Evolutionary conservation across 768 basidiomycete species (phyloP).

Genomic region (Udeniomyces megalosporus): DNA sequence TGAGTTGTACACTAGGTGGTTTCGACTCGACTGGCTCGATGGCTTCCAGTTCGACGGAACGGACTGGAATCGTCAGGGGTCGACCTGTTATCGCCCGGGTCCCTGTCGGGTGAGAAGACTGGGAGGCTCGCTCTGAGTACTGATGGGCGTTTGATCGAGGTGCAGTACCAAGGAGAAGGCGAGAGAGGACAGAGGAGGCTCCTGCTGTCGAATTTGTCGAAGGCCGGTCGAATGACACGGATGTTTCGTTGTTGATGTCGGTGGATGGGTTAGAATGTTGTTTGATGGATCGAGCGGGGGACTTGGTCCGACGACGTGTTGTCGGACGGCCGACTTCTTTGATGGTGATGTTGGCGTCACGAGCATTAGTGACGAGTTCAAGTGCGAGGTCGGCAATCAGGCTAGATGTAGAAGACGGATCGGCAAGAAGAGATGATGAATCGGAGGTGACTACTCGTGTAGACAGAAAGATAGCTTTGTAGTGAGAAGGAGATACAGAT

Average conservation of each 20-base stretch:
- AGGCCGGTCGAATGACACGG: too few species aligned
- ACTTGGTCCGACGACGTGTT: too few species aligned
- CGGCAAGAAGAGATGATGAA: neutral
- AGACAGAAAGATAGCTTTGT: slow-evolving; percentile 11
- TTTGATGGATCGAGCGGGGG: neutral
- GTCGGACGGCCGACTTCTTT: neutral
- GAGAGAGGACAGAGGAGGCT: slow-evolving; percentile 6
- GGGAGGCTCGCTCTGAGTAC: too few species aligned
- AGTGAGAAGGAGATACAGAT: neutral
- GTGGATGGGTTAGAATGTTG: too few species aligned
- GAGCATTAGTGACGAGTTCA: slow-evolving; percentile 1
- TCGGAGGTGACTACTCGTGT: slow-evolving; percentile 8
- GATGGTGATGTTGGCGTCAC: slow-evolving; percentile 4
- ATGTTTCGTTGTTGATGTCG: too few species aligned
- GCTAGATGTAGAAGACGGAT: neutral
- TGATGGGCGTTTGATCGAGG: too few species aligned
- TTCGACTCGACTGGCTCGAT: slow-evolving; percentile 13
- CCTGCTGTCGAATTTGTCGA: neutral
- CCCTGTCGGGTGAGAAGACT: too few species aligned
- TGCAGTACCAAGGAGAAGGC: neutral
- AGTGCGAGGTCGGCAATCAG: slow-evolving; percentile 1
- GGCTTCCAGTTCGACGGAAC: slow-evolving; percentile 12
- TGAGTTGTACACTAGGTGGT: slow-evolving; percentile 6
- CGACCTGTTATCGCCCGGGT: too few species aligned
- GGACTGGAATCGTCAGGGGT: neutral